phyloP scores from a whole-genome alignment of 1,284 basidiomycete genomes.

The Cutaneotrichosporon dermatis region DNA sequence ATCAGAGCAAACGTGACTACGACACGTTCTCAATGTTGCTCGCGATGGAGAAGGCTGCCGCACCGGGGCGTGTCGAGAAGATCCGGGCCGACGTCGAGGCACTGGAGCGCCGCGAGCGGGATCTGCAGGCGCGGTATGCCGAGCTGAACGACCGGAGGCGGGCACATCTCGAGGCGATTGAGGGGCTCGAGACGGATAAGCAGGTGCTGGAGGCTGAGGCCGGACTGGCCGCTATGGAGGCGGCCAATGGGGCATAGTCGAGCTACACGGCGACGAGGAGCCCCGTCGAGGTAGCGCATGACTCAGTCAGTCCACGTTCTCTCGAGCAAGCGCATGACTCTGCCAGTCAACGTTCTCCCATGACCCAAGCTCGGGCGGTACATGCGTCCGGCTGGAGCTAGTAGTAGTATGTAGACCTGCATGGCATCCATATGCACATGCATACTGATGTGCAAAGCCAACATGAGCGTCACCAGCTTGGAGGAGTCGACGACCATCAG shows the following conservation, averaged over 20 bases:
- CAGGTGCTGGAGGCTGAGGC: conserved; percentile 19
- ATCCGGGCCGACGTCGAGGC: conserved; percentile 78
- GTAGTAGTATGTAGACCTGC: too few relatives aligned
- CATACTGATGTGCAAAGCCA: too few relatives aligned
- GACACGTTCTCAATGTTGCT: conserved; percentile 71
- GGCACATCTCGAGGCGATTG: conserved; percentile 61
- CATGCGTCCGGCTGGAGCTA: too few relatives aligned
- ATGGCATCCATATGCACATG: too few relatives aligned
- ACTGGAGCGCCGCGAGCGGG: conserved; percentile 67
- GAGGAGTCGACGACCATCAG: too few relatives aligned
- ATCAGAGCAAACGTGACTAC: conserved; percentile 63
- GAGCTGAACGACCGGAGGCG: conserved; percentile 70
- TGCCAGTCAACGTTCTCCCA: too few relatives aligned
- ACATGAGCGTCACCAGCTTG: too few relatives aligned
- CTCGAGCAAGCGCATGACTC: too few relatives aligned
- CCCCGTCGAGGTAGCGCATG: not conserved
- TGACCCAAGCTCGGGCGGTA: too few relatives aligned
- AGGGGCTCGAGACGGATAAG: conserved; percentile 47
- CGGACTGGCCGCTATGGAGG: conserved; percentile 4
- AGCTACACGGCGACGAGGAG: too few relatives aligned
- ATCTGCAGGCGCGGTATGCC: conserved; percentile 74
- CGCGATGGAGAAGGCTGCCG: conserved; percentile 66
- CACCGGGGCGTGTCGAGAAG: conserved; percentile 65
- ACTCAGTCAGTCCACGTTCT: not conserved
- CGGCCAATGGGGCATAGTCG: not conserved